phyloP scores from a whole-genome alignment of 1,284 basidiomycete species.

The Earliella scabrosa region DNA sequence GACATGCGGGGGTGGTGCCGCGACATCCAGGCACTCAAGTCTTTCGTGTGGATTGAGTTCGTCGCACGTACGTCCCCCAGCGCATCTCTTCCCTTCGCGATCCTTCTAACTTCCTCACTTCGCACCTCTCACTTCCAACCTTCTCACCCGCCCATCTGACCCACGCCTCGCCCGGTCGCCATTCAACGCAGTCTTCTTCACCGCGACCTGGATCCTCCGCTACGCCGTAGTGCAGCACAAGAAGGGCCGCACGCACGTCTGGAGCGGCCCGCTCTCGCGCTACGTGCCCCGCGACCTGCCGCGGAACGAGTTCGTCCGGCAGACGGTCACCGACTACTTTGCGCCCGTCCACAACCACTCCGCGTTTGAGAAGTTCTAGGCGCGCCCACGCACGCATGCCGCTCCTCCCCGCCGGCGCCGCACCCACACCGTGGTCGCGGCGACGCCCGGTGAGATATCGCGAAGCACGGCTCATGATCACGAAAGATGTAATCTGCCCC shows the following conservation, averaged over 20 bases:
- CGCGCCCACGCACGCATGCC: neutral
- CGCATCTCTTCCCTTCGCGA: neutral
- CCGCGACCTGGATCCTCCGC: slow-evolving; percentile 44
- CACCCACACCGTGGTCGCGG: too few species aligned
- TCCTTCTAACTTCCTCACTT: too few species aligned
- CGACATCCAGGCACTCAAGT: slow-evolving; percentile 56
- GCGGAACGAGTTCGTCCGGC: slow-evolving; percentile 11
- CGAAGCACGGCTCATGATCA: slow-evolving; percentile 1
- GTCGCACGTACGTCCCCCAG: slow-evolving; percentile 46
- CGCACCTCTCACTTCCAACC: too few species aligned
- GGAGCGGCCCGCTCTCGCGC: slow-evolving; percentile 53
- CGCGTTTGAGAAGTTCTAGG: slow-evolving; percentile 23
- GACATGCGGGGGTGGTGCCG: slow-evolving; percentile 57
- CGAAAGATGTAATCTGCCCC: slow-evolving; percentile 5
- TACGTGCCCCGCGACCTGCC: slow-evolving; percentile 37
- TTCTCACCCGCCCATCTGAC: neutral
- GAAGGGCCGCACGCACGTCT: slow-evolving; percentile 54
- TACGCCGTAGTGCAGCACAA: slow-evolving; percentile 47
- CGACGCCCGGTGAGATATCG: too few species aligned
- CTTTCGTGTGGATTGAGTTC: slow-evolving; percentile 63
- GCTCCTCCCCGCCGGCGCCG: too few species aligned
- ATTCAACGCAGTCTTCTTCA: slow-evolving; percentile 44
- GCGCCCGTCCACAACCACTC: slow-evolving; percentile 19
- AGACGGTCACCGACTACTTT: slow-evolving; percentile 26
- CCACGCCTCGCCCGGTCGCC: neutral